Evolutionary conservation across 768 basidiomycete species (phyloP).

Genomic region (Tylopilus balloui): DNA sequence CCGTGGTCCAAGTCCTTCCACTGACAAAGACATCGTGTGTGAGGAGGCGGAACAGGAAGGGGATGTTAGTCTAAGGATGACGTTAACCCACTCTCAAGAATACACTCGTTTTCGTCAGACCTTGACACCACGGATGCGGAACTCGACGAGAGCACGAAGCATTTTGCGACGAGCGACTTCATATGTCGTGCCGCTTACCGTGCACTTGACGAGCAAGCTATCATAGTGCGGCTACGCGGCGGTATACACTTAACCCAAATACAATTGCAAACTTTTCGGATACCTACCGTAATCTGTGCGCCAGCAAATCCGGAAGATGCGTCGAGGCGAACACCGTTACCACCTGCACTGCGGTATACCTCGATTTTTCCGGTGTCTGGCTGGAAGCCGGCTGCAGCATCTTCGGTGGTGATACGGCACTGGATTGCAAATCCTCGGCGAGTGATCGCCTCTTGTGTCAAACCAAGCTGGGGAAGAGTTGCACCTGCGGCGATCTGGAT

Average conservation of each 20-base stretch:
- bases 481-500: constrained; percentile 99
- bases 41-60: constrained; percentile 96
- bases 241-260: constrained; percentile 1
- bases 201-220: constrained; percentile 94
- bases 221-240: constrained; percentile 86
- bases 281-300: constrained; percentile 89
- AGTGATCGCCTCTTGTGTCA: constrained; percentile 93
- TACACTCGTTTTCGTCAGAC: constrained; percentile 30
- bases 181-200: constrained; percentile 94
- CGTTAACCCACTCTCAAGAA: not conserved
- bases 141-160: constrained; percentile 98
- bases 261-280: not conserved
- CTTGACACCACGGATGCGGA: constrained; percentile 99
- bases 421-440: constrained; percentile 98
- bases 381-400: constrained; percentile 87
- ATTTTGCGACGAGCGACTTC: constrained; percentile 99
- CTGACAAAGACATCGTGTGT: constrained; percentile 95
- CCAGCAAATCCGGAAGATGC: constrained; percentile 97
- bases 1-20: constrained; percentile 98
- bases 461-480: constrained; percentile 88
- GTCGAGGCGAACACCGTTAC: constrained; percentile 96
- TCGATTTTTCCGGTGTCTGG: constrained; percentile 99
- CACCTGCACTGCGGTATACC: constrained; percentile 97
- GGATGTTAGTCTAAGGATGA: constrained; percentile 82
- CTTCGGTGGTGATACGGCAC: constrained; percentile 97